Conservation (phyloP, 2,329 filamentous ascomycete species). For the Hypoxylon sp. region DNA sequence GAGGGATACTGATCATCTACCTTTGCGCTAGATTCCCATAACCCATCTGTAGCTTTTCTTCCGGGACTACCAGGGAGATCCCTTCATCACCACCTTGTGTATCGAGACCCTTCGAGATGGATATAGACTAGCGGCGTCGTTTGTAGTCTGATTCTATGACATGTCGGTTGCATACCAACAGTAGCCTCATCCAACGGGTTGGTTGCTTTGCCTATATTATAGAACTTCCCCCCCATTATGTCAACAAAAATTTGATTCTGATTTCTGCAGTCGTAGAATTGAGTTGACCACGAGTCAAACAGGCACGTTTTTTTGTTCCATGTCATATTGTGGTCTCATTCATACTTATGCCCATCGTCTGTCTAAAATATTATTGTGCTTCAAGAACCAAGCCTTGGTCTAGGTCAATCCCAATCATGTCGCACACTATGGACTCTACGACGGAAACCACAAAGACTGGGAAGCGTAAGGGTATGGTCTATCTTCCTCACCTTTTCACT, state of each 20-base stretch:
- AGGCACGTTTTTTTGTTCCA: neutral
- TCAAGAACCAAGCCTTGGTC: conserved; percentile 35
- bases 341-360: conserved; percentile 35
- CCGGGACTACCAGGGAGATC: conserved; percentile 10
- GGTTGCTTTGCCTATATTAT: conserved; percentile 35
- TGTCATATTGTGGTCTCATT: neutral
- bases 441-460: conserved; percentile 46
- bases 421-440: conserved; percentile 48
- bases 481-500: neutral
- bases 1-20: neutral
- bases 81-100: neutral
- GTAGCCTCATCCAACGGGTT: conserved; percentile 34
- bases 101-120: conserved; percentile 15
- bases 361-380: conserved; percentile 20
- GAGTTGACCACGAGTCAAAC: neutral
- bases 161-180: conserved; percentile 28
- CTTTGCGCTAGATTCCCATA: conserved; percentile 4
- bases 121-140: conserved; percentile 21
- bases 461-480: conserved; percentile 54
- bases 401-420: conserved; percentile 39
- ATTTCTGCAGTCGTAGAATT: neutral
- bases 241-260: conserved; percentile 34
- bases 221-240: conserved; percentile 45
- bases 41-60: conserved; percentile 1
- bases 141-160: conserved; percentile 12